Percentiles rank a stretch among this genome's conserved stretches.
Evolutionary conservation across 2,329 filamentous ascomycete genomes (phyloP).

Genomic region (Penicillium crustosum): DNA sequence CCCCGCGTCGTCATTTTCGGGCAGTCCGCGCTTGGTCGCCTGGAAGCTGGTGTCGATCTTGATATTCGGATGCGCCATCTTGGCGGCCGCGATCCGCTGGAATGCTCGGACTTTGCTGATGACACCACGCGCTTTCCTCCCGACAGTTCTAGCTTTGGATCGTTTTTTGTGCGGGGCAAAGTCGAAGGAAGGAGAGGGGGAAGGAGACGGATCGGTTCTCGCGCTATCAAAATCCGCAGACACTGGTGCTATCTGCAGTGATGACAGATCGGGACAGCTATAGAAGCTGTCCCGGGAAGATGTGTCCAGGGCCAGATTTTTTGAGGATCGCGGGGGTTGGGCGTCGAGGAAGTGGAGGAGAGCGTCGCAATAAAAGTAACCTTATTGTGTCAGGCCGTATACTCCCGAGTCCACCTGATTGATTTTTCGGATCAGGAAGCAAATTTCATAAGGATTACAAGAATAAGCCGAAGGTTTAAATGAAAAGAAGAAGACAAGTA

Average conservation of each 20-base stretch:
- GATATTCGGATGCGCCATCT: conserved; percentile 44
- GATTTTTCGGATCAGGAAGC: not conserved
- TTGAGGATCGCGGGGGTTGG: conserved; percentile 29
- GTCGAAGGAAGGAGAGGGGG: conserved; percentile 31
- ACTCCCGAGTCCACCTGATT: conserved; percentile 8
- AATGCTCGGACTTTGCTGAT: conserved; percentile 44
- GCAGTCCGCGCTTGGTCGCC: conserved; percentile 40
- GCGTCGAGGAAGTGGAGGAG: conserved; percentile 18
- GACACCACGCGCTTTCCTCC: conserved; percentile 42
- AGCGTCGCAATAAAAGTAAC: conserved; percentile 22
- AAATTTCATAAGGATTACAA: not conserved
- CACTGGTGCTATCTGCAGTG: conserved; percentile 35
- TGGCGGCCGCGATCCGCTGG: conserved; percentile 41
- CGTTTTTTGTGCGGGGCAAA: conserved; percentile 34
- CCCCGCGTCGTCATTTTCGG: conserved; percentile 37
- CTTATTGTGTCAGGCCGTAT: conserved; percentile 9
- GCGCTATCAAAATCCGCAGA: conserved; percentile 25
- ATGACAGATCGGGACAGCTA: conserved; percentile 46
- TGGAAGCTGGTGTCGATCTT: conserved; percentile 43
- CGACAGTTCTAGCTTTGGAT: conserved; percentile 36
- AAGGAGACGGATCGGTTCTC: conserved; percentile 33
- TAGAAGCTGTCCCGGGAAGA: conserved; percentile 42
- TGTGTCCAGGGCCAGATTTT: conserved; percentile 44
- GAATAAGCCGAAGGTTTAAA: not conserved
- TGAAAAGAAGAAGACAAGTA: conserved; percentile 1